Conservation (phyloP, 164 flowering plant species). For the Saururus chinensis region DNA sequence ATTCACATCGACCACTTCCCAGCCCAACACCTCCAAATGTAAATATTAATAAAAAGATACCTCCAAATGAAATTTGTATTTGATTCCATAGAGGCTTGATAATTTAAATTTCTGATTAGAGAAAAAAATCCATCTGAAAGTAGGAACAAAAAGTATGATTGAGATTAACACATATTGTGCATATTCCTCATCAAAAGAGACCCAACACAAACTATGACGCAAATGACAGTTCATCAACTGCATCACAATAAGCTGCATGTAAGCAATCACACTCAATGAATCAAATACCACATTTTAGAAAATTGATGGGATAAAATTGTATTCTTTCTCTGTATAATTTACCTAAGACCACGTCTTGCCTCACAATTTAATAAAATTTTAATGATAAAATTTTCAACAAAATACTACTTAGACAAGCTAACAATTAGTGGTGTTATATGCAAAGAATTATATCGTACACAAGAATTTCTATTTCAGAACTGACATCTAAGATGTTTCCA, state of each 20-base stretch:
- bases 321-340: too few species aligned
- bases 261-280: neutral
- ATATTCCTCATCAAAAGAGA: constrained; percentile 75
- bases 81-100: constrained; percentile 83
- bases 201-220: constrained; percentile 90
- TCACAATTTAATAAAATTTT: too few species aligned
- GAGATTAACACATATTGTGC: constrained; percentile 11
- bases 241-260: constrained; percentile 9
- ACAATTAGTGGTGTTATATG: too few species aligned
- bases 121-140: constrained; percentile 3
- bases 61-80: constrained; percentile 92
- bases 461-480: too few species aligned
- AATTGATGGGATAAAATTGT: too few species aligned
- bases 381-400: too few species aligned
- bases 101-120: constrained; percentile 65
- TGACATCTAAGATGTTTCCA: too few species aligned
- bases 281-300: neutral
- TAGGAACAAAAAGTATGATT: neutral
- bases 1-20: neutral
- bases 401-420: too few species aligned
- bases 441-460: too few species aligned
- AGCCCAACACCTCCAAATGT: neutral
- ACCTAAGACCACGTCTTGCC: too few species aligned
- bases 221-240: constrained; percentile 74
- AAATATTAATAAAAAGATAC: constrained; percentile 21